Base-by-base conservation (phyloP, 2,329 filamentous ascomycete genomes). In the Didymella pomorum region DNA sequence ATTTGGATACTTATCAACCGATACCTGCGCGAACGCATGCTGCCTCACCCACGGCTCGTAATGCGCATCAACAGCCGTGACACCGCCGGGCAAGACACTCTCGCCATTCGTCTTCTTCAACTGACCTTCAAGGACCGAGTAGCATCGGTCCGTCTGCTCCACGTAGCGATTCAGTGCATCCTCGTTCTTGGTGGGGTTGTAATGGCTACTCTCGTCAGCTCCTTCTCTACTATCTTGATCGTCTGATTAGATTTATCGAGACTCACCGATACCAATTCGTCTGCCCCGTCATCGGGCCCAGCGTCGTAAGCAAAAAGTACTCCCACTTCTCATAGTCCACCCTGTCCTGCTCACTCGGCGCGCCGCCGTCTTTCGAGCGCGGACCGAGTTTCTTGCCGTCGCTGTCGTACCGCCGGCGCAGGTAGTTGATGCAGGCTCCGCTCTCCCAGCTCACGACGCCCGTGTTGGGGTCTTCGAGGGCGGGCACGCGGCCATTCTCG, bases 1-100 rank as follows among this genome's bases (percentile, higher is more conserved):
- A 26, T 89, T 81, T 56, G 93, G 68, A 76, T 97, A 97, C 69
- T 26, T 31, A 33, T 58, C 50, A n/a, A 58, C 42, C 16, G 56
- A 26, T 20, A 58, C 50, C n/a, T 58, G 56, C 3, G 56, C 56
- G n/a, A 31, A 51, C 21, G 50, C 50, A 50, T 58, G 56, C 46
- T 58, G 56, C 16, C 56, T 39, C 4, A 54, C 41, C 56, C 56
- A 58, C 20, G 56, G 56, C 46, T 58, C 56, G 21, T 46, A 58
- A 21, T 58, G 56, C 20, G 50, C 56, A 46, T 58, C 50, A 14
- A 58, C 56, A 10, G 56, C 39, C 33, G 56, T 54, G 8, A 58
- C 25, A 16, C 50, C 50, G 14, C 56, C 50, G 4, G 56, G 50
- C 16, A 58, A 26, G 8, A 58, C 28, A 14, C 56, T 58, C 18